phyloP scores from a whole-genome alignment of 768 basidiomycete species.

The Tephrocybe rancida region DNA sequence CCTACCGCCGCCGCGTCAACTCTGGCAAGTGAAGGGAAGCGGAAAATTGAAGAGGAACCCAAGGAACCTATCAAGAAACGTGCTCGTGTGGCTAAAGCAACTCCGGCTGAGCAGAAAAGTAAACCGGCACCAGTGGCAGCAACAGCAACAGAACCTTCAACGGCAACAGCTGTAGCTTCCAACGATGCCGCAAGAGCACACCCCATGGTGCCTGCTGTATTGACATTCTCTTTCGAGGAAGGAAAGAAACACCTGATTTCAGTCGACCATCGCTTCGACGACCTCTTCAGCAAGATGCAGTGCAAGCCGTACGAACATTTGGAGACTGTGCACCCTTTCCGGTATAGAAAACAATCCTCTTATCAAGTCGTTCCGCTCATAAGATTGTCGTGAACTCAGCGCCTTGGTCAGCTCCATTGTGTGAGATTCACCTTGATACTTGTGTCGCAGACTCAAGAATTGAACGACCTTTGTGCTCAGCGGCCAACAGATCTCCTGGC shows the following conservation, averaged over 20 bases:
- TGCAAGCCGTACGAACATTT: constrained; percentile 81
- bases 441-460: neutral
- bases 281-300: constrained; percentile 61
- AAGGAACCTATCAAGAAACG: constrained; percentile 14
- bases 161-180: constrained; percentile 10
- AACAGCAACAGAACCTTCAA: neutral
- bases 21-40: constrained; percentile 16
- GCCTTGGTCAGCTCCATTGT: constrained; percentile 75
- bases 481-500: constrained; percentile 84
- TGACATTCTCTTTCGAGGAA: constrained; percentile 77
- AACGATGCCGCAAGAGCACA: constrained; percentile 18
- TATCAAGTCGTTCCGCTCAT: neutral
- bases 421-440: constrained; percentile 39
- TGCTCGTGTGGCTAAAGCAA: constrained; percentile 5
- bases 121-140: neutral
- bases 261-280: constrained; percentile 70
- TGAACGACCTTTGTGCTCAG: constrained; percentile 30
- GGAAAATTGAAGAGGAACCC: constrained; percentile 12
- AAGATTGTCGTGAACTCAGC: constrained; percentile 31
- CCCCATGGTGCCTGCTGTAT: constrained; percentile 62
- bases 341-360: constrained; percentile 39
- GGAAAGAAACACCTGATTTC: constrained; percentile 72
- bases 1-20: constrained; percentile 2
- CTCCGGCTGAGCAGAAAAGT: neutral
- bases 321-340: constrained; percentile 81